Percentiles rank a stretch among this genome's conserved stretches.
Conservation (phyloP, 306 rosid genomes). For the Quercus alba region DNA sequence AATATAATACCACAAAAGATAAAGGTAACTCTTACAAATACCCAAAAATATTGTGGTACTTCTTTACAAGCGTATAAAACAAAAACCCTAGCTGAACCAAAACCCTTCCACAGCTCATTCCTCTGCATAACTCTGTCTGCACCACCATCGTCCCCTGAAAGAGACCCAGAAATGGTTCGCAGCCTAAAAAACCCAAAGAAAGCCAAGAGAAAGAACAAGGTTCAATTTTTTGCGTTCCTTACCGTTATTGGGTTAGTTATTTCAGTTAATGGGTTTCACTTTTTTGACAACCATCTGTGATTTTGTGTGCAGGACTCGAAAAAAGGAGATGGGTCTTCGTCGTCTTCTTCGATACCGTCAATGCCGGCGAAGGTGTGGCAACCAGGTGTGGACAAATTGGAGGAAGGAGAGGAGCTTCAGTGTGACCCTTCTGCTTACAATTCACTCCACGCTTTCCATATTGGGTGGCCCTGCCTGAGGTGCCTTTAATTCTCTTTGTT, state of each 20-base stretch:
- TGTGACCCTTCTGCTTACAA: slow-evolving; percentile 92
- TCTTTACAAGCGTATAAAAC: background rate
- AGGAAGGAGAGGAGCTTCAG: slow-evolving; percentile 97
- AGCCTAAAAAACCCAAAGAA: slow-evolving; percentile 68
- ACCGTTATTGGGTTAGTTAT: background rate
- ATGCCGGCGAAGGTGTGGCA: slow-evolving; percentile 82
- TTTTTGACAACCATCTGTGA: background rate
- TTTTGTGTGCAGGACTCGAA: slow-evolving; percentile 36
- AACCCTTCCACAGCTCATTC: background rate
- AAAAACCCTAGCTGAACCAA: slow-evolving; percentile 26
- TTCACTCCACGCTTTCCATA: slow-evolving; percentile 83
- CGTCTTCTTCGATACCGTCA: slow-evolving; percentile 53
- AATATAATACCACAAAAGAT: no score
- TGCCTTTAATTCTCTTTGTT: background rate
- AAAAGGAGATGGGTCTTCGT: slow-evolving; percentile 63
- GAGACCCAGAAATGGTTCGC: slow-evolving; percentile 49
- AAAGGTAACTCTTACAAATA: no score
- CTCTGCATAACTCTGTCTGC: background rate
- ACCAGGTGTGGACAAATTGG: slow-evolving; percentile 93
- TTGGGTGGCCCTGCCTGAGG: slow-evolving; percentile 97
- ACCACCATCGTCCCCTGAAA: background rate
- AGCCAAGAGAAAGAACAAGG: slow-evolving; percentile 78
- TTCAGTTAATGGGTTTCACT: background rate
- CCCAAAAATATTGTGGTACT: no score
- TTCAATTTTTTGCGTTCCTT: slow-evolving; percentile 10